Evolutionary conservation across 2,329 filamentous ascomycete species (phyloP).

Genomic region (Talaromyces piceae): DNA sequence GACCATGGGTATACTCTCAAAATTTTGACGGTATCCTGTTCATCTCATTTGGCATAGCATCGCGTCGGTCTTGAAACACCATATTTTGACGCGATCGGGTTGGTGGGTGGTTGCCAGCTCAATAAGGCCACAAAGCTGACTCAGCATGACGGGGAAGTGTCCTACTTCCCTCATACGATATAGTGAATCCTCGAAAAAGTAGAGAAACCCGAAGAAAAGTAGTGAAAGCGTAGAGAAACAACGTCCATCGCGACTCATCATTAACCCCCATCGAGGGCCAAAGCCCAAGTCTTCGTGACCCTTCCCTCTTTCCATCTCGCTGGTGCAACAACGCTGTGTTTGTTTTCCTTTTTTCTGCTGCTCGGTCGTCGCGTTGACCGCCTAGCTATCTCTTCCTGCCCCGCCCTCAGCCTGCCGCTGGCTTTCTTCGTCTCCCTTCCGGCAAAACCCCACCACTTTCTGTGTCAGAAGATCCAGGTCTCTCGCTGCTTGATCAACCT

Average conservation of each 20-base stretch:
- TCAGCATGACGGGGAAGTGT: constrained; percentile 9
- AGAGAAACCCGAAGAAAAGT: not conserved
- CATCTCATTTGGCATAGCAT: not conserved
- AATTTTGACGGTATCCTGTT: not conserved
- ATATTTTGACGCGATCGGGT: too few relatives aligned
- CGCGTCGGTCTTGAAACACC: too few relatives aligned
- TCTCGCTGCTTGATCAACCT: constrained; percentile 1
- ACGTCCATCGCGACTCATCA: not conserved
- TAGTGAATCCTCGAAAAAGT: too few relatives aligned
- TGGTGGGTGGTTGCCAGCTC: not conserved
- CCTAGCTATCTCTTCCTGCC: constrained; percentile 12
- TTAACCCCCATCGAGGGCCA: not conserved
- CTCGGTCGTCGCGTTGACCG: constrained; percentile 11
- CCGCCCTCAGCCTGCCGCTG: constrained; percentile 11
- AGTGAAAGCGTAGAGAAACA: not conserved
- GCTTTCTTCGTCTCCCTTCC: constrained; percentile 9
- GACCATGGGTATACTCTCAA: not conserved
- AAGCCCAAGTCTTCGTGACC: not conserved
- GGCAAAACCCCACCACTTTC: constrained; percentile 8
- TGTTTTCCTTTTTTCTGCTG: not conserved
- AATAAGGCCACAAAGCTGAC: constrained; percentile 4
- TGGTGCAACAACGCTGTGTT: not conserved
- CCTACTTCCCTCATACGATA: not conserved
- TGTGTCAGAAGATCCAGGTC: not conserved
- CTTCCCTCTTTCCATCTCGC: too few relatives aligned